Evolutionary conservation across 192 early-diverging fungal species (phyloP), one percentile per base, ranked within the genome.

Genomic region (Geosiphon pyriformis): DNA sequence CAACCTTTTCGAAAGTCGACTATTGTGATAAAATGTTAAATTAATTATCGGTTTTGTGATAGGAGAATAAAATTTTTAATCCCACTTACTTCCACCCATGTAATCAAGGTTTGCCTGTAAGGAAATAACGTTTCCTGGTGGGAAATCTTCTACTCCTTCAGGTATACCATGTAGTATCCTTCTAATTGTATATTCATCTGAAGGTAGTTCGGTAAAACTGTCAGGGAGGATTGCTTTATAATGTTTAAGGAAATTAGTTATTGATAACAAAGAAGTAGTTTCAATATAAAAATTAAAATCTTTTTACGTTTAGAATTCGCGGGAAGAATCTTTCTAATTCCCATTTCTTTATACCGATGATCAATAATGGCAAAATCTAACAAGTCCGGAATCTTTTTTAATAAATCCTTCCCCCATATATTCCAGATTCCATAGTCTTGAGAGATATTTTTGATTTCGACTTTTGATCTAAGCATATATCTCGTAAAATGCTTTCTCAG

Each of bases 1-100:
- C 96, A 99, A 1, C 96, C 96, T 78, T 99, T 99, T 60, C 82
- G 78, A 78, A 96, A 99, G 74, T 98, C 92, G 58, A 99, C 93
- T 92, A 65, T 2, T 33, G 11, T 48, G 20, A 30, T 31, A n/a
- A 49, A 72, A 58, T 60, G n/a, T 7, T 51, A 18, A 59, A 31
- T 15, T 55, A 17, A 55, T 23, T 46, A 6, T 34, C 27, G 2
- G 67, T 10, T 33, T 46, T 42, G 31, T 59, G 51, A 20, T 25
- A 32, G 34, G 33, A 32, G 25, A 58, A 30, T n/a, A 27, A 29
- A 46, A 35, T 30, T n/a, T 20, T 3, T 18, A 10, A 49, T 22
- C 1, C 18, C 17, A 51, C 65, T 68, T 78, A 90, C 89, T 87
- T 67, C 95, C 95, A 53, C 81, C 74, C 87, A 99, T 91, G 60